phyloP scores from a whole-genome alignment of 768 basidiomycete species.

The Chiua virens region DNA sequence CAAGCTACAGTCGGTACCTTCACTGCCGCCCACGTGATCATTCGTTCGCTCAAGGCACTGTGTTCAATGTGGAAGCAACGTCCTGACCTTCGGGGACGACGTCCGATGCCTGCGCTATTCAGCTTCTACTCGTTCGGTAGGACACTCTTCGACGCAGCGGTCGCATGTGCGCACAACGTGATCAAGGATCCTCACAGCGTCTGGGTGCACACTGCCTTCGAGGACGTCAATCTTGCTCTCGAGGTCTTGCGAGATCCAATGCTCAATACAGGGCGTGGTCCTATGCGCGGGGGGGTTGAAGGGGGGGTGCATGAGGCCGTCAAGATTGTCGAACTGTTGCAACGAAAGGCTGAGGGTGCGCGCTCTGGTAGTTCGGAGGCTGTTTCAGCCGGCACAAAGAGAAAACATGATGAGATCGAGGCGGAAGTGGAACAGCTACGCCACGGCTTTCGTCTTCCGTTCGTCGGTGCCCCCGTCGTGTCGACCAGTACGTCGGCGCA shows the following conservation, averaged over 20 bases:
- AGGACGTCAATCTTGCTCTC: slow-evolving; percentile 45
- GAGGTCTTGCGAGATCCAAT: slow-evolving; percentile 41
- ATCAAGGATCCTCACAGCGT: slow-evolving; percentile 51
- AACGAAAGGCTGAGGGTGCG: slow-evolving; percentile 40
- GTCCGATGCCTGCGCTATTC: slow-evolving; percentile 45
- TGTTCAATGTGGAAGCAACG: slow-evolving; percentile 40
- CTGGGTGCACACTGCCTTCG: slow-evolving; percentile 47
- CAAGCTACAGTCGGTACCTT: slow-evolving; percentile 59
- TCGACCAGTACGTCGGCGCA: slow-evolving; percentile 6
- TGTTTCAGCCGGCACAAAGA: slow-evolving; percentile 36
- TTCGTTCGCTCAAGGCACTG: slow-evolving; percentile 49
- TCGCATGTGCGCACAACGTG: slow-evolving; percentile 62
- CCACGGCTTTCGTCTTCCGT: slow-evolving; percentile 43
- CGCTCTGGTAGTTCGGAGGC: slow-evolving; percentile 15
- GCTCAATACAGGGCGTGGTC: slow-evolving; percentile 31
- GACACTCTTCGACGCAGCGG: slow-evolving; percentile 63
- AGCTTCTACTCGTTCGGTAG: slow-evolving; percentile 61
- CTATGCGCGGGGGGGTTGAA: slow-evolving; percentile 34
- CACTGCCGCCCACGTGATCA: slow-evolving; percentile 64
- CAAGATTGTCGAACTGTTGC: slow-evolving; percentile 39
- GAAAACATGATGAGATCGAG: slow-evolving; percentile 44
- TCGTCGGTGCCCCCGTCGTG: slow-evolving; percentile 37
- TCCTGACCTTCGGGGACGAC: slow-evolving; percentile 31
- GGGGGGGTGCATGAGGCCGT: slow-evolving; percentile 38
- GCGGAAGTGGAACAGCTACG: slow-evolving; percentile 30